Conservation (phyloP, 2,329 filamentous ascomycete genomes). For the Penicillium sp. region DNA sequence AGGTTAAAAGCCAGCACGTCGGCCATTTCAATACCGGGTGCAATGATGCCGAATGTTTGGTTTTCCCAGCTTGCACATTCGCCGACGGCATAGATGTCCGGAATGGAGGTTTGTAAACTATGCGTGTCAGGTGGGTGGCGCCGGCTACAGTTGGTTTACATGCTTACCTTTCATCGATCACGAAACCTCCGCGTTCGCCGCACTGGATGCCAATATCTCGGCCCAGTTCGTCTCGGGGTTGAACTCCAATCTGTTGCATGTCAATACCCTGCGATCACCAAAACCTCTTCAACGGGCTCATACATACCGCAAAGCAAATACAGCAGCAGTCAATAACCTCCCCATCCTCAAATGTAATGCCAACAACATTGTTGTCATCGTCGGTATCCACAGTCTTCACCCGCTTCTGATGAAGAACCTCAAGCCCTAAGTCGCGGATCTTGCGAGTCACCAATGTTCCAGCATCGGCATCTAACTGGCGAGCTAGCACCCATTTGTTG, state of each 20-base stretch:
- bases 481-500: conserved; percentile 77
- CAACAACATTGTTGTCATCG: conserved; percentile 66
- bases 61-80: conserved; percentile 89
- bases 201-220: conserved; percentile 69
- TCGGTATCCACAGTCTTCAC: conserved; percentile 72
- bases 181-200: conserved; percentile 69
- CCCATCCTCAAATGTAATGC: conserved; percentile 79
- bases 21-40: conserved; percentile 88
- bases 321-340: conserved; percentile 75
- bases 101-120: conserved; percentile 66
- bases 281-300: background rate
- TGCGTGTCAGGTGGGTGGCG: background rate
- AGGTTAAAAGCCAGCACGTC: conserved; percentile 90
- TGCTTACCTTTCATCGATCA: conserved; percentile 52
- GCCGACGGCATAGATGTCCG: conserved; percentile 81
- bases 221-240: conserved; percentile 76
- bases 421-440: conserved; percentile 74
- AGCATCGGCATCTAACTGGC: conserved; percentile 80
- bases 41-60: conserved; percentile 85
- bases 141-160: background rate
- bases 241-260: conserved; percentile 68
- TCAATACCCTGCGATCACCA: background rate
- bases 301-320: conserved; percentile 73
- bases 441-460: conserved; percentile 81
- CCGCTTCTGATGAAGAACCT: conserved; percentile 74